A percentile compares a stretch with the other conserved stretches of the same genome.
Evolutionary conservation across 768 basidiomycete genomes (phyloP).

Genomic region (Crepidotus variabilis): DNA sequence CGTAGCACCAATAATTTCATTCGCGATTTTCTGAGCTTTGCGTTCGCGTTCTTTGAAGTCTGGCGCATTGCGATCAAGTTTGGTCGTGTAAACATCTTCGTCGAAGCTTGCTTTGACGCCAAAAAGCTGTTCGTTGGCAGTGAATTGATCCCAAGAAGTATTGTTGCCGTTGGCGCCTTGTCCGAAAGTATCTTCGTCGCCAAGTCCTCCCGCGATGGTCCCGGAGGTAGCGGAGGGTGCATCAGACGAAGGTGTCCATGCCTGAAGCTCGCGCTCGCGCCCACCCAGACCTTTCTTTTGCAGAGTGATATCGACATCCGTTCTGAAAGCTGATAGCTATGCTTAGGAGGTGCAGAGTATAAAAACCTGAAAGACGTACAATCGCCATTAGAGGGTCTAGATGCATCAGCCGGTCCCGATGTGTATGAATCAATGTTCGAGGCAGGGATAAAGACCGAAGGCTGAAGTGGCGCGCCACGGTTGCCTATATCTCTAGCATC

Average conservation of each 20-base stretch:
- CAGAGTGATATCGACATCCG: conserved; percentile 70
- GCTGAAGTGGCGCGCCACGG: conserved; percentile 68
- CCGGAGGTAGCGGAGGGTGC: conserved; percentile 13
- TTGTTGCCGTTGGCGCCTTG: conserved; percentile 33
- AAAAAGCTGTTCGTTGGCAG: conserved; percentile 88
- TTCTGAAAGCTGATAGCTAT: conserved; percentile 63
- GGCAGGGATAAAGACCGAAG: conserved; percentile 63
- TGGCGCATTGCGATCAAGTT: conserved; percentile 75
- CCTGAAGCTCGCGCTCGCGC: conserved; percentile 77
- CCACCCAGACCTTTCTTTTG: conserved; percentile 40
- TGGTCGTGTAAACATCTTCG: conserved; percentile 94
- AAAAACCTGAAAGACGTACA: conserved; percentile 42
- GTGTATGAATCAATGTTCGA: conserved; percentile 72
- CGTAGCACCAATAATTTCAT: conserved; percentile 74
- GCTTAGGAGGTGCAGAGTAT: conserved; percentile 3
- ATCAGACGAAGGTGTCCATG: conserved; percentile 59
- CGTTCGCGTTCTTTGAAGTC: conserved; percentile 89
- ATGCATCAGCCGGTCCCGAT: conserved; percentile 66
- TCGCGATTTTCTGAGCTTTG: conserved; percentile 83
- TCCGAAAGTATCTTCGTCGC: conserved; percentile 66
- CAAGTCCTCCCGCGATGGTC: conserved; percentile 20
- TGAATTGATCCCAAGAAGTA: conserved; percentile 86
- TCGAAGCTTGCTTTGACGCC: conserved; percentile 90
- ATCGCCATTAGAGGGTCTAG: conserved; percentile 65
- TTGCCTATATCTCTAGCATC: conserved; percentile 72